A percentile compares a stretch with the other conserved stretches of the same genome.
Evolutionary conservation across 2,329 filamentous ascomycete genomes (phyloP).

Genomic region (Cladosporium sp.): DNA sequence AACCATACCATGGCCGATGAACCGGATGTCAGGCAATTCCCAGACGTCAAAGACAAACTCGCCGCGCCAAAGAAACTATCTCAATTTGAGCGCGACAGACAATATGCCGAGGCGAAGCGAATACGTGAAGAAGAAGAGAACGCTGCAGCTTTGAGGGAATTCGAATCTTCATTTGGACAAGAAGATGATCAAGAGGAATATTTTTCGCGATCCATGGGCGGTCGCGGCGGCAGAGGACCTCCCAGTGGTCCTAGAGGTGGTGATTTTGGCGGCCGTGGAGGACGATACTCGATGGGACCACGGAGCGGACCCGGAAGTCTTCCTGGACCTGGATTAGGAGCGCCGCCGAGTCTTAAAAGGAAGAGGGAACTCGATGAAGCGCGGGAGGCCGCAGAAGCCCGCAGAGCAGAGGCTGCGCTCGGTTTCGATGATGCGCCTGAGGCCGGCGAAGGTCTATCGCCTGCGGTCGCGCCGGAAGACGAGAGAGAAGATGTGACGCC

Average conservation of each 20-base stretch:
- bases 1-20: slow-evolving; percentile 16
- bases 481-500: slow-evolving; percentile 36
- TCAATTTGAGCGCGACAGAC: slow-evolving; percentile 81
- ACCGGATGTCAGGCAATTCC: slow-evolving; percentile 48
- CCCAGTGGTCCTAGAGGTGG: slow-evolving; percentile 41
- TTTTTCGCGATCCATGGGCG: slow-evolving; percentile 13
- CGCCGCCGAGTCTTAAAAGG: slow-evolving; percentile 29
- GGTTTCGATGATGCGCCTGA: slow-evolving; percentile 9
- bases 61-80: slow-evolving; percentile 75
- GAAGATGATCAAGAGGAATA: slow-evolving; percentile 40
- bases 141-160: slow-evolving; percentile 80
- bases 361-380: slow-evolving; percentile 31
- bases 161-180: slow-evolving; percentile 72
- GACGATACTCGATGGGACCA: slow-evolving; percentile 33
- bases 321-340: slow-evolving; percentile 35
- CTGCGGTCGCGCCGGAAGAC: slow-evolving; percentile 29
- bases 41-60: slow-evolving; percentile 72
- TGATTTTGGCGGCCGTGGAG: slow-evolving; percentile 18
- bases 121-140: slow-evolving; percentile 81
- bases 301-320: slow-evolving; percentile 48
- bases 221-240: slow-evolving; percentile 14
- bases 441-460: slow-evolving; percentile 2
- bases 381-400: slow-evolving; percentile 26
- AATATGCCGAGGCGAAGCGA: slow-evolving; percentile 84
- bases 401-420: slow-evolving; percentile 22